Percentiles rank a stretch among this genome's conserved stretches.
phyloP scores from a whole-genome alignment of 2,329 filamentous ascomycete species.

The Aspergillus arachidicola region DNA sequence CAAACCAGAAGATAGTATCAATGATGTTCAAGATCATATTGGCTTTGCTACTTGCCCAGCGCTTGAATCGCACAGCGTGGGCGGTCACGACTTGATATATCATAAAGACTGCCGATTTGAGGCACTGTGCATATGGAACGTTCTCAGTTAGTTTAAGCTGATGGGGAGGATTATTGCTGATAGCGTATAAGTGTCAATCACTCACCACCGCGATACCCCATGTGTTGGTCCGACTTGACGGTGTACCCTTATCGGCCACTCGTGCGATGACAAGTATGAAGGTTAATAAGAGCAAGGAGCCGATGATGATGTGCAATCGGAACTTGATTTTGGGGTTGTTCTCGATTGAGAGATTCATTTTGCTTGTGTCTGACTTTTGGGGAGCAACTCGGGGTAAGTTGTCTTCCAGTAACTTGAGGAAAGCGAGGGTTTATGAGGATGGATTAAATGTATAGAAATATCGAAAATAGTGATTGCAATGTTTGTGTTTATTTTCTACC shows the following conservation, averaged over 20 bases:
- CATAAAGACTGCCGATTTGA: constrained; percentile 28
- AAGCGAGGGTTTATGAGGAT: no score
- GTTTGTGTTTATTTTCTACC: no score
- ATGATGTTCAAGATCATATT: constrained; percentile 26
- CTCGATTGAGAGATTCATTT: neutral
- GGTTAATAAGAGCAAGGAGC: constrained; percentile 8
- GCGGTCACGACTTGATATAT: constrained; percentile 24
- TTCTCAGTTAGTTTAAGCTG: no score
- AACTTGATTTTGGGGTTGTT: constrained; percentile 13
- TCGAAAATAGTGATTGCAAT: no score
- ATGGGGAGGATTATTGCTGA: no score
- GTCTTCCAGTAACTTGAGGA: no score
- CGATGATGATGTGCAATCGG: constrained; percentile 18
- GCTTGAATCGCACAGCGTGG: constrained; percentile 20
- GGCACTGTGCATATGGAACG: constrained; percentile 7
- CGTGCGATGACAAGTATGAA: constrained; percentile 27
- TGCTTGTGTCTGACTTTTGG: neutral
- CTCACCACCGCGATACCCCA: constrained; percentile 26
- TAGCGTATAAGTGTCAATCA: neutral
- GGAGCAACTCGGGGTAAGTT: no score
- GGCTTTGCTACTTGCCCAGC: constrained; percentile 26
- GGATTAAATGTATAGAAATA: no score
- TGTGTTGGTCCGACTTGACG: constrained; percentile 18
- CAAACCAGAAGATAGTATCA: constrained; percentile 30
- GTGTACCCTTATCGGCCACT: constrained; percentile 22